Evolutionary conservation across 2,329 filamentous ascomycete genomes (phyloP).

Genomic region (Purpureocillium lavendulum): DNA sequence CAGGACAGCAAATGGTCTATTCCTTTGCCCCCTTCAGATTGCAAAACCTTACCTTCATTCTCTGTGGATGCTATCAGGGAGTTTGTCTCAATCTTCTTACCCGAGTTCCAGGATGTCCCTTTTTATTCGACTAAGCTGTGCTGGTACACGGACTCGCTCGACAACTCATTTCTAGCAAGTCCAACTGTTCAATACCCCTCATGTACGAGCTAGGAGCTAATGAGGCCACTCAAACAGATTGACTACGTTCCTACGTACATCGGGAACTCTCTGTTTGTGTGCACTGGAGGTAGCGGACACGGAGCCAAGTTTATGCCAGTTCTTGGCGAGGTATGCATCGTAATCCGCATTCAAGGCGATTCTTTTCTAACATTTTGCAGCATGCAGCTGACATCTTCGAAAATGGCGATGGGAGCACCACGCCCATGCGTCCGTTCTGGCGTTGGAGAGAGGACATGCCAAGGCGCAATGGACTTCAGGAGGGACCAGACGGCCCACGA

Average conservation of each 20-base stretch:
- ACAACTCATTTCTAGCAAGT: slow-evolving; percentile 21
- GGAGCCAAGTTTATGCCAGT: slow-evolving; percentile 27
- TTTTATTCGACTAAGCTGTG: slow-evolving; percentile 19
- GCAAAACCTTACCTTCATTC: slow-evolving; percentile 5
- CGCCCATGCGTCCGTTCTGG: slow-evolving; percentile 21
- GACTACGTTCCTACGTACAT: slow-evolving; percentile 22
- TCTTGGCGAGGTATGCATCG: slow-evolving; percentile 17
- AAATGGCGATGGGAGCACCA: slow-evolving; percentile 14
- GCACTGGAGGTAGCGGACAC: slow-evolving; percentile 25
- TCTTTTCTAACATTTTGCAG: slow-evolving; percentile 5
- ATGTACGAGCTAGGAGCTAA: too few species aligned
- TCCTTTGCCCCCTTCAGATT: slow-evolving; percentile 15
- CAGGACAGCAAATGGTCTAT: slow-evolving; percentile 22
- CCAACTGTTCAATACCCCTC: background rate
- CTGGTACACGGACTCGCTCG: slow-evolving; percentile 26
- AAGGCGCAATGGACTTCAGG: slow-evolving; percentile 20
- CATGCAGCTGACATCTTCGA: slow-evolving; percentile 23
- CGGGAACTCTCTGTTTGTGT: slow-evolving; percentile 21
- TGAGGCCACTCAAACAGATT: slow-evolving; percentile 11
- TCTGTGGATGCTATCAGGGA: slow-evolving; percentile 12
- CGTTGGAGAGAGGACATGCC: slow-evolving; percentile 16
- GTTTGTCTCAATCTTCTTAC: slow-evolving; percentile 15
- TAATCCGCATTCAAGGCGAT: too few species aligned
- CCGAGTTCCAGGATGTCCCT: slow-evolving; percentile 14
- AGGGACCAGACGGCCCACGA: slow-evolving; percentile 16